Percentiles rank a stretch among this genome's conserved stretches.
These are phyloP conservation scores for Immersiella caudata DNA, from an alignment of 495 filamentous ascomycete species.

Conservation along the genomic window DNA sequence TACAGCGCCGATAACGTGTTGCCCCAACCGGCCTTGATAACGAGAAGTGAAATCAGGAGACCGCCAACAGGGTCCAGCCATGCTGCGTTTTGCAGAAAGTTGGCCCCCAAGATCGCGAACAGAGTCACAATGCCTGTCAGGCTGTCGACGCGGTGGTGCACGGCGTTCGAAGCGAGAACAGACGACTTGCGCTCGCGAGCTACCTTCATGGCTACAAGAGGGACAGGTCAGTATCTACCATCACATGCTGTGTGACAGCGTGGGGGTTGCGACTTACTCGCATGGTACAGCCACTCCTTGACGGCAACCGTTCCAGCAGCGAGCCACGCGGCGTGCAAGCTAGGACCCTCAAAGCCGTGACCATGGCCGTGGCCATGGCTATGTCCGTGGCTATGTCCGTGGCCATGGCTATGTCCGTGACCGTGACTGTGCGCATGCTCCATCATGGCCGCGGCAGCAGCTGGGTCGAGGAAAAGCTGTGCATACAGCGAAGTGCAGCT, in stretches of 20 bases:
- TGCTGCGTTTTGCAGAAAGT: constrained; percentile 75
- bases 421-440: constrained; percentile 65
- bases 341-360: constrained; percentile 67
- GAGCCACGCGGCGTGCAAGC: constrained; percentile 91
- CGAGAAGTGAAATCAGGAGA: constrained; percentile 86
- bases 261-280: constrained; percentile 65
- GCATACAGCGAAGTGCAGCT: constrained; percentile 73
- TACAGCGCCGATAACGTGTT: constrained; percentile 81
- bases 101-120: constrained; percentile 83
- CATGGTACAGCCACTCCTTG: constrained; percentile 96
- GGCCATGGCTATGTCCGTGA: constrained; percentile 61
- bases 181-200: constrained; percentile 93
- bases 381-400: constrained; percentile 63
- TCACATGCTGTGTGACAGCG: not conserved
- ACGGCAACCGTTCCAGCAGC: constrained; percentile 87
- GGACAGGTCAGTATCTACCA: not conserved
- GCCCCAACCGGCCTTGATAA: constrained; percentile 83
- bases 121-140: constrained; percentile 92
- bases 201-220: constrained; percentile 81
- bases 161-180: constrained; percentile 93
- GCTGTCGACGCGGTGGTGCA: constrained; percentile 95
- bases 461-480: constrained; percentile 75
- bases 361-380: constrained; percentile 65
- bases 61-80: constrained; percentile 98
- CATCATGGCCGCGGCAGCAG: constrained; percentile 58